phyloP scores from a whole-genome alignment of 2,329 filamentous ascomycete genomes.

The Sporothrix inflata region DNA sequence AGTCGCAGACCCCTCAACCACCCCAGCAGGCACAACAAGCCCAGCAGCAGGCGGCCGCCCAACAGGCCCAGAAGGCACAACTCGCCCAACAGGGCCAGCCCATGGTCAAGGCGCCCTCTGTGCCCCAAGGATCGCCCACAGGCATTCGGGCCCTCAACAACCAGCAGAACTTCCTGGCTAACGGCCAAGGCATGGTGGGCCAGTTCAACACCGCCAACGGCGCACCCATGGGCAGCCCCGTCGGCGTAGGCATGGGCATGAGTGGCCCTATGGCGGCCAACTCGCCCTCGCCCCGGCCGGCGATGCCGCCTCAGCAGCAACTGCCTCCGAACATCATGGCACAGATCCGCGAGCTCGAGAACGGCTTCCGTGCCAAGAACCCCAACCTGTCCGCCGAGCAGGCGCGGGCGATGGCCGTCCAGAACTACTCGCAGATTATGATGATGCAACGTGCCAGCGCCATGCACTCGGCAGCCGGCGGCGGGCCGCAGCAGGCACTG shows the following conservation, averaged over 20 bases:
- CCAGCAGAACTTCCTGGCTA: slow-evolving; percentile 58
- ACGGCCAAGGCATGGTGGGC: slow-evolving; percentile 57
- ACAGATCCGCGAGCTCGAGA: slow-evolving; percentile 57
- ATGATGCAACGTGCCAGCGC: slow-evolving; percentile 53
- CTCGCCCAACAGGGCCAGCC: slow-evolving; percentile 33
- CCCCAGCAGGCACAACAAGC: slow-evolving; percentile 45
- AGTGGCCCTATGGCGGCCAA: slow-evolving; percentile 38
- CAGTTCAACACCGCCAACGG: slow-evolving; percentile 51
- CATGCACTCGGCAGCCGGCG: slow-evolving; percentile 60
- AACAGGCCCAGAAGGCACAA: slow-evolving; percentile 40
- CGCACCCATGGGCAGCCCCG: slow-evolving; percentile 50
- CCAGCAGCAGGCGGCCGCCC: slow-evolving; percentile 40
- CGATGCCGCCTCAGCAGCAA: slow-evolving; percentile 48
- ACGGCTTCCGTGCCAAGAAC: slow-evolving; percentile 55
- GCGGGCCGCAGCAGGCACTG: slow-evolving; percentile 51
- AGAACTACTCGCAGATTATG: slow-evolving; percentile 53
- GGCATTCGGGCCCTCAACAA: slow-evolving; percentile 50
- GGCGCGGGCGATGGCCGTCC: slow-evolving; percentile 55
- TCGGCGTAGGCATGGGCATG: slow-evolving; percentile 52
- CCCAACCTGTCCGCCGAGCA: slow-evolving; percentile 55
- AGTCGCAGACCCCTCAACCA: slow-evolving; percentile 35
- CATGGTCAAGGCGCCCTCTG: slow-evolving; percentile 32
- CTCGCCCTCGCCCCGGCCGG: slow-evolving; percentile 48
- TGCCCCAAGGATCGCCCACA: slow-evolving; percentile 41
- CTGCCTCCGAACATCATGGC: slow-evolving; percentile 52